Evolutionary conservation across 192 early-diverging fungal genomes (phyloP), one percentile per base, ranked within the genome.

Genomic region (Mortierella hygrophila): DNA sequence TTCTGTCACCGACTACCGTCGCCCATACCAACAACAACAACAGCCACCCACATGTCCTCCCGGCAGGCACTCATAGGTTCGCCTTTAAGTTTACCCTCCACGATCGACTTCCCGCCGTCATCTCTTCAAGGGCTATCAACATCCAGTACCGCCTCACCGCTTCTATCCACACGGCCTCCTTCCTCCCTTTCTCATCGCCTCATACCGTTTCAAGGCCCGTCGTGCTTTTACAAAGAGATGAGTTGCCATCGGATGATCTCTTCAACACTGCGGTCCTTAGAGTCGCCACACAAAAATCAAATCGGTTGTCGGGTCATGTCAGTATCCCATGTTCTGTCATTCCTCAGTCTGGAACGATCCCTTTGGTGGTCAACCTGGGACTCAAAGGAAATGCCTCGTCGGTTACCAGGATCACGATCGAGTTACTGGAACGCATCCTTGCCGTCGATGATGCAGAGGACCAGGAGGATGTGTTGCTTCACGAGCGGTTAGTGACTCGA

Each of bases 111-210:
- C 83, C 83, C 6, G 46, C 78, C 49, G 75, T 85, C 9, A 49
- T 85, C 46, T 70, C 83, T 2, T 72, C 83, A 35, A 70, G n/a
- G 38, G 13, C 78, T 54, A 70, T 79, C 44, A 55, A 46, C 60
- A 77, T 85, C 68, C 60, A 76, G 16, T 85, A 85, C 57, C 83
- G 76, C n/a, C 40, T 85, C 20, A 80, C 68, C 1, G 83, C 83
- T 23, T 65, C 83, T 0, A 46, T 85, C 18, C 83, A 85, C 35
- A 7, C 42, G 46, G 16, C 20, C 1, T 80, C 83, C 3, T 40
- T 85, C 54, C 35, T 85, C 20, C 83, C 78, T 11, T 85, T 85
- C 70, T 40, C 57, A 0, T 85, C 83, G 0, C 78, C 68, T 8
- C 57, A 80, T 37, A 32, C 37, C 16, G 29, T 37, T 38, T 72